Conservation (phyloP, 2,329 filamentous ascomycete genomes). For the Thelonectria blattea region DNA sequence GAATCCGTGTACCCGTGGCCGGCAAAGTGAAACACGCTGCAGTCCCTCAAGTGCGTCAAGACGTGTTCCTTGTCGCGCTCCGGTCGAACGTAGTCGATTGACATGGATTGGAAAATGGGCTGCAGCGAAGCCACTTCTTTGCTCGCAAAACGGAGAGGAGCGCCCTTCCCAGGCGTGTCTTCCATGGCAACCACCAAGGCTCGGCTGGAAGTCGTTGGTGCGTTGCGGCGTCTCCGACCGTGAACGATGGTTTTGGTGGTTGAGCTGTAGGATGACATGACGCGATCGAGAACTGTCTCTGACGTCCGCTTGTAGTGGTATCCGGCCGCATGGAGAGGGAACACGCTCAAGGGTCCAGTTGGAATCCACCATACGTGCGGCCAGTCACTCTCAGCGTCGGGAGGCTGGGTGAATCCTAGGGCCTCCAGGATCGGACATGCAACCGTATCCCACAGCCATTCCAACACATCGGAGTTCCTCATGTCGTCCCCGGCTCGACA, state of each 20-base stretch:
- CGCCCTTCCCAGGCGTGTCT: neutral
- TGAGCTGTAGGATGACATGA: neutral
- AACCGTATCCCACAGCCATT: conserved; percentile 43
- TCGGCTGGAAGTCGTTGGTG: neutral
- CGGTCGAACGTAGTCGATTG: neutral
- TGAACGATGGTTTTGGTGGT: neutral
- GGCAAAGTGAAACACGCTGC: neutral
- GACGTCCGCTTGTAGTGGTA: neutral
- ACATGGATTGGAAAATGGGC: neutral
- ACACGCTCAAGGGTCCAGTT: neutral
- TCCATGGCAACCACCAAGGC: neutral
- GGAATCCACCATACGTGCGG: conserved; percentile 2
- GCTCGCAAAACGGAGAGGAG: neutral
- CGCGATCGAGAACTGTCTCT: neutral
- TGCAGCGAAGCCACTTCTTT: neutral
- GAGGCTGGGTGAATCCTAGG: conserved; percentile 32
- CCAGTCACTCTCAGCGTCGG: neutral
- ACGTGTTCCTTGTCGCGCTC: neutral
- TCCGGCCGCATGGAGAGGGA: neutral
- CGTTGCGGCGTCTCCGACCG: neutral
- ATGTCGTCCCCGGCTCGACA: neutral
- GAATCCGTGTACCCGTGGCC: neutral
- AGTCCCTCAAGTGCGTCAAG: neutral
- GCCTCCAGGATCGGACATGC: conserved; percentile 35
- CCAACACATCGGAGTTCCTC: conserved; percentile 16